phyloP scores from a whole-genome alignment of 805 yeast genomes.

The Grigorovia humatica region DNA sequence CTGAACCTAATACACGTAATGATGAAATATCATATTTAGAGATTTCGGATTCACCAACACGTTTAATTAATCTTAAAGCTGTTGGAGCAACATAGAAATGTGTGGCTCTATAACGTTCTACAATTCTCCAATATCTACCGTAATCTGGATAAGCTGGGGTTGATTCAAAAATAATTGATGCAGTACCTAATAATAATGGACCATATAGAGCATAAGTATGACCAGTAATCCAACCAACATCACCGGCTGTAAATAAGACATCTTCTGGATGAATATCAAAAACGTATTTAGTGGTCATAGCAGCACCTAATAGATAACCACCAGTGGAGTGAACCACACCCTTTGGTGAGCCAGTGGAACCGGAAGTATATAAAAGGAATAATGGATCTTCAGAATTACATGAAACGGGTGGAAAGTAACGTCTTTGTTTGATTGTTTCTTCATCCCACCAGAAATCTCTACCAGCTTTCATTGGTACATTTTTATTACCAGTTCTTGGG shows the following conservation, averaged over 20 bases:
- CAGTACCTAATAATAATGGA: conserved; percentile 78
- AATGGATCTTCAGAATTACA: conserved; percentile 91
- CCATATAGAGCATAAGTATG: conserved; percentile 95
- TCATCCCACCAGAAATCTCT: conserved; percentile 97
- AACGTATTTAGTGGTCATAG: conserved; percentile 82
- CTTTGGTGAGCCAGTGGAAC: conserved; percentile 97
- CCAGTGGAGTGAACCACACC: conserved; percentile 95
- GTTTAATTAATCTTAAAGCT: conserved; percentile 80
- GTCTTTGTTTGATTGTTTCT: conserved; percentile 68
- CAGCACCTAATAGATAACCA: conserved; percentile 89
- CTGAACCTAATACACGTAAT: conserved; percentile 90
- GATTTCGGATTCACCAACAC: conserved; percentile 82
- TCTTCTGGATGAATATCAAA: conserved; percentile 89
- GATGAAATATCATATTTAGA: conserved; percentile 71
- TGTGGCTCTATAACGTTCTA: conserved; percentile 79
- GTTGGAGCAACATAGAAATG: conserved; percentile 99
- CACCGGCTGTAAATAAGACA: conserved; percentile 91
- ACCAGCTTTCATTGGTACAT: conserved; percentile 60
- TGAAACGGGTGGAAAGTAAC: conserved; percentile 78
- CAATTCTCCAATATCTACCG: conserved; percentile 94
- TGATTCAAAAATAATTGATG: conserved; percentile 90
- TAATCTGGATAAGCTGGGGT: conserved; percentile 96
- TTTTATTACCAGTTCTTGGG: conserved; percentile 73
- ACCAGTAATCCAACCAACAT: conserved; percentile 98
- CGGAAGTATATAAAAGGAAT: conserved; percentile 92